These are phyloP conservation scores for Sanghuangporus sanghuang DNA, from an alignment of 1,284 basidiomycete species.

Conservation along the genomic window DNA sequence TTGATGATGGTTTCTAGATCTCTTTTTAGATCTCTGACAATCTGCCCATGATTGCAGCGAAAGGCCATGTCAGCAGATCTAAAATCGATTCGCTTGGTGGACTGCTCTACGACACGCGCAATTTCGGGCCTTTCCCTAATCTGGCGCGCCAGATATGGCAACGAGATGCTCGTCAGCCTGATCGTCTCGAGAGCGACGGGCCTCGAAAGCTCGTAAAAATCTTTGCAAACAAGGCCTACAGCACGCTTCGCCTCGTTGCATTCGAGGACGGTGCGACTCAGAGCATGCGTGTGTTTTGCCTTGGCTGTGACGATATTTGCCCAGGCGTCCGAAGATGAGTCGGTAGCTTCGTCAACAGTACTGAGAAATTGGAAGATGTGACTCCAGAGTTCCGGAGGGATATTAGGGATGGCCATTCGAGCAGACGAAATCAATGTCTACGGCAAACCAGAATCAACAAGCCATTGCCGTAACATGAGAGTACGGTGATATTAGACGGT, in stretches of 20 bases:
- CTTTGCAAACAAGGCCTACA: constrained; percentile 1
- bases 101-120: neutral
- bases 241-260: neutral
- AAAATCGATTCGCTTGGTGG: constrained; percentile 1
- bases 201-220: constrained; percentile 5
- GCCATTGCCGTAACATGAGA: too few species aligned
- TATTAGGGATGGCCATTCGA: neutral
- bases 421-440: neutral
- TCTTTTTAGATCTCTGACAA: too few species aligned
- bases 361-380: constrained; percentile 2
- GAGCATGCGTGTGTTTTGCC: neutral
- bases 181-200: neutral
- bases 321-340: neutral
- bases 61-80: too few species aligned
- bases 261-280: neutral
- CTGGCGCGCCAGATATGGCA: neutral
- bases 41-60: too few species aligned
- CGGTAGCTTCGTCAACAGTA: neutral
- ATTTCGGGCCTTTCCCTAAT: neutral
- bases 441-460: too few species aligned
- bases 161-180: neutral
- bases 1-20: neutral
- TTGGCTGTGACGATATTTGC: neutral
- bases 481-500: too few species aligned
- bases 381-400: constrained; percentile 3